Evolutionary conservation across 2,329 filamentous ascomycete species (phyloP).

Genomic region (Pyrenophora graminea): DNA sequence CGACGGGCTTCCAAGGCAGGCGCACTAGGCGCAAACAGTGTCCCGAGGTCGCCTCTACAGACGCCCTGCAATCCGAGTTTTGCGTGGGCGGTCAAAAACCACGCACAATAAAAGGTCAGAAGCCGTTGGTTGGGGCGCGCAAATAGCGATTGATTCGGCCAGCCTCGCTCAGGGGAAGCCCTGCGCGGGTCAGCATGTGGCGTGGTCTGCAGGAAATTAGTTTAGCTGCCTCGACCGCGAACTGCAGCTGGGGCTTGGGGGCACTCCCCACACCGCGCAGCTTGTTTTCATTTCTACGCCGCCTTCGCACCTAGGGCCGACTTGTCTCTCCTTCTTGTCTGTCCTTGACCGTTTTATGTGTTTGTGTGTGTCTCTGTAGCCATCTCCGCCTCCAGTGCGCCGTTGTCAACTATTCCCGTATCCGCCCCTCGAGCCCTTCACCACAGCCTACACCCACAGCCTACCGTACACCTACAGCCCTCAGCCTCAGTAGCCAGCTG

Average conservation of each 20-base stretch:
- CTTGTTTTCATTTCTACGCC: conserved; percentile 14
- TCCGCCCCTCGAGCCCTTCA: background rate
- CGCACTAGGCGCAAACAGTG: background rate
- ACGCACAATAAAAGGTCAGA: background rate
- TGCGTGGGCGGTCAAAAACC: background rate
- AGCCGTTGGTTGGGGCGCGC: background rate
- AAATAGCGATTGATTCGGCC: background rate
- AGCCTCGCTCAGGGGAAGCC: conserved; percentile 12
- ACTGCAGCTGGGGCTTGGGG: conserved; percentile 3
- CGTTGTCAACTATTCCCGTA: background rate
- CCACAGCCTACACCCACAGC: background rate
- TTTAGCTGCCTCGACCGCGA: conserved; percentile 7
- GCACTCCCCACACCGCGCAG: conserved; percentile 6
- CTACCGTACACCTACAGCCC: background rate
- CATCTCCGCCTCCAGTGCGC: background rate
- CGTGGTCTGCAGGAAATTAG: conserved; percentile 11
- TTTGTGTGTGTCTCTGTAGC: background rate
- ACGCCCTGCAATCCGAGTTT: background rate
- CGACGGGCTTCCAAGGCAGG: background rate
- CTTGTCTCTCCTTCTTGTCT: conserved; percentile 15
- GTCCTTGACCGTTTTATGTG: conserved; percentile 11
- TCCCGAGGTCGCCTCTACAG: background rate
- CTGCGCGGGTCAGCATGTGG: conserved; percentile 14
- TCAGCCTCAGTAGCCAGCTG: background rate
- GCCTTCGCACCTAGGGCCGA: conserved; percentile 9